A percentile compares a stretch with the other conserved stretches of the same genome.
Conservation (phyloP, 768 basidiomycete species). For the Dentipellis sp. region DNA sequence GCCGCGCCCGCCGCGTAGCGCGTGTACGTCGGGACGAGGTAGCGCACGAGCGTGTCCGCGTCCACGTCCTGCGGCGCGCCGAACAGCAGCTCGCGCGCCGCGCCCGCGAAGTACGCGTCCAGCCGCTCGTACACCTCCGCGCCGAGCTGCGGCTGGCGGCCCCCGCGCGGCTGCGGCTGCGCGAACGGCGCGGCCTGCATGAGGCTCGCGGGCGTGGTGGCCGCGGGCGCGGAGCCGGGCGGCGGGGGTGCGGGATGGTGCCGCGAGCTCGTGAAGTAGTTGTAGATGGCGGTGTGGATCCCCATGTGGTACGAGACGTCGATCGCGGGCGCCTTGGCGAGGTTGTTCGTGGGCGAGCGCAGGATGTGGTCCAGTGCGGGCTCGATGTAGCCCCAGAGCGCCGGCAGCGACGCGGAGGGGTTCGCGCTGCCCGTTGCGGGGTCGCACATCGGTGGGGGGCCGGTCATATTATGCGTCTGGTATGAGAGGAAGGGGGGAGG, state of each 20-base stretch:
- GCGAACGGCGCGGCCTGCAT: too few species aligned
- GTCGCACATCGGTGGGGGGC: constrained; percentile 1
- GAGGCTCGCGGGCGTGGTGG: too few species aligned
- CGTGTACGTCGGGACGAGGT: constrained; percentile 62
- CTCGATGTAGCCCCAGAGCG: constrained; percentile 67
- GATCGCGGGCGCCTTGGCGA: constrained; percentile 57
- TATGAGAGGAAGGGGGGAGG: too few species aligned
- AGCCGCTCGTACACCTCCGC: constrained; percentile 64
- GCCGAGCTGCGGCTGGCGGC: constrained; percentile 22
- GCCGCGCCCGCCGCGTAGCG: constrained; percentile 61
- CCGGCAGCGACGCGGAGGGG: constrained; percentile 60
- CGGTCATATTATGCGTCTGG: too few species aligned
- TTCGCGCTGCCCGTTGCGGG: constrained; percentile 40
- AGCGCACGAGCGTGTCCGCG: constrained; percentile 52
- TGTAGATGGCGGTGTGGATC: constrained; percentile 76
- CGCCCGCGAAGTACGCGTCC: constrained; percentile 60
- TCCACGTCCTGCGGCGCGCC: constrained; percentile 61
- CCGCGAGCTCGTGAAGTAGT: constrained; percentile 48
- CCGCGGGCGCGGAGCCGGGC: constrained; percentile 9
- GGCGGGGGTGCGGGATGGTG: neutral
- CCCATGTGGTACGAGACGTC: constrained; percentile 68
- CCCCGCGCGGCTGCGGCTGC: neutral
- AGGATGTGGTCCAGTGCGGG: constrained; percentile 74
- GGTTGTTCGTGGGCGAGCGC: constrained; percentile 52
- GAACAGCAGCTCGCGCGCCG: constrained; percentile 50